These are phyloP conservation scores for Discostella stelligera DNA, from an alignment of 352 stramenopile genomes.

Conservation along the genomic window DNA sequence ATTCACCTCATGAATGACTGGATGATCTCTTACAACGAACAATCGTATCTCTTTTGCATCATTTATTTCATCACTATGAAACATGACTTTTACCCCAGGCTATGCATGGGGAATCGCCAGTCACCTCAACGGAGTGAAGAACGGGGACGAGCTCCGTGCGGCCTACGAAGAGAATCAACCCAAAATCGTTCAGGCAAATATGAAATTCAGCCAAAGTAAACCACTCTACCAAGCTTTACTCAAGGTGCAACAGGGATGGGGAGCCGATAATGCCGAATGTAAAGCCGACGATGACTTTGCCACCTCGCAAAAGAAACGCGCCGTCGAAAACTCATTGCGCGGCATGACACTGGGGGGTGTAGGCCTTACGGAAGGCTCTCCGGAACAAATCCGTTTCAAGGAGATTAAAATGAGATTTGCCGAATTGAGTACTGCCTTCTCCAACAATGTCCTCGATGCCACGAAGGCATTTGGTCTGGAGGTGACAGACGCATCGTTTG, in stretches of 20 bases:
- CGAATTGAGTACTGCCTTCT: conserved; percentile 93
- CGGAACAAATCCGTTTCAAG: conserved; percentile 90
- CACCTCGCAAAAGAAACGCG: conserved; percentile 70
- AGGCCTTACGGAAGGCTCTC: conserved; percentile 87
- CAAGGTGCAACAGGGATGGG: conserved; percentile 79
- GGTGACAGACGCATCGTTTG: conserved; percentile 85
- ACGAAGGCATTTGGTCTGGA: conserved; percentile 93
- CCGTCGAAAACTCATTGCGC: conserved; percentile 88
- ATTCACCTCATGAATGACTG: neutral
- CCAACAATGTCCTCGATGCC: conserved; percentile 95
- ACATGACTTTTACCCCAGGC: conserved; percentile 8
- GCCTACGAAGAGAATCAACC: conserved; percentile 91
- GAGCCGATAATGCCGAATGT: conserved; percentile 20
- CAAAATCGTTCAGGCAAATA: conserved; percentile 91
- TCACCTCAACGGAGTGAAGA: conserved; percentile 96
- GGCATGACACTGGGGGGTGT: conserved; percentile 91
- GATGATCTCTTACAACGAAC: neutral
- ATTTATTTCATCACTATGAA: neutral
- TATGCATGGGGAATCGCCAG: conserved; percentile 93
- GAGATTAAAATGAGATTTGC: conserved; percentile 91
- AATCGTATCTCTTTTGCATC: neutral
- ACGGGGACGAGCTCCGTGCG: conserved; percentile 91
- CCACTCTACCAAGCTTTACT: conserved; percentile 89
- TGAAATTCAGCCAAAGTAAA: conserved; percentile 89
- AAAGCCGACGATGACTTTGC: conserved; percentile 42